phyloP scores from a whole-genome alignment of 768 basidiomycete species.

The Rhizopogon roseolus region DNA sequence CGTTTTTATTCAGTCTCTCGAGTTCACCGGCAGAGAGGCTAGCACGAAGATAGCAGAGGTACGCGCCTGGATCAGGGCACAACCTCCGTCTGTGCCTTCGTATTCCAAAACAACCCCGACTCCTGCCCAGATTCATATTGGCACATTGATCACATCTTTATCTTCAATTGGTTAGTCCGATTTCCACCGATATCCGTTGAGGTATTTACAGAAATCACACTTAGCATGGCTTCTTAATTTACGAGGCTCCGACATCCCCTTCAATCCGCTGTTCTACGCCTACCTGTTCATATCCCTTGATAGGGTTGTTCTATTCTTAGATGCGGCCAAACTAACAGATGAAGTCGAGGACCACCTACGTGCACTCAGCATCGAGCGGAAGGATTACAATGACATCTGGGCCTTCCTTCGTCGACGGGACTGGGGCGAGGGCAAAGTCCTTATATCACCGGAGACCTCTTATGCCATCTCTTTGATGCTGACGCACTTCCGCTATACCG shows the following conservation, averaged over 20 bases:
- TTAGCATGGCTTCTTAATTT: constrained; percentile 85
- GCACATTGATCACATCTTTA: constrained; percentile 64
- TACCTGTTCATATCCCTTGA: constrained; percentile 74
- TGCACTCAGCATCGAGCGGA: constrained; percentile 50
- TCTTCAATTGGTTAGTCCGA: constrained; percentile 58
- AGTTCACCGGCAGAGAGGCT: constrained; percentile 67
- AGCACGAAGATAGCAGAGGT: constrained; percentile 65
- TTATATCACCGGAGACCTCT: constrained; percentile 70
- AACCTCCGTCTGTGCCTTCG: constrained; percentile 53
- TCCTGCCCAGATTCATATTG: constrained; percentile 58
- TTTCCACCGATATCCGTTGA: background rate
- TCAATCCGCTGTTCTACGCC: constrained; percentile 87
- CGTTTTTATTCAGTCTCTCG: constrained; percentile 63
- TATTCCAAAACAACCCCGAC: constrained; percentile 62
- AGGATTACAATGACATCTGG: constrained; percentile 78
- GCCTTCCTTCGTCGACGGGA: constrained; percentile 66
- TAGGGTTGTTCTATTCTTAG: constrained; percentile 71
- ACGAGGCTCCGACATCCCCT: constrained; percentile 86
- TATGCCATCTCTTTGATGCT: constrained; percentile 85
- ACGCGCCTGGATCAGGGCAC: constrained; percentile 61
- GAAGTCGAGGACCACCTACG: constrained; percentile 57
- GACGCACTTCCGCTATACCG: constrained; percentile 75
- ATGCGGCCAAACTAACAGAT: constrained; percentile 55
- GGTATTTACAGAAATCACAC: background rate
- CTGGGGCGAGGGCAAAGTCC: constrained; percentile 78